Base-by-base conservation (phyloP, 2,329 filamentous ascomycete species). In the Ophiostoma sp. region DNA sequence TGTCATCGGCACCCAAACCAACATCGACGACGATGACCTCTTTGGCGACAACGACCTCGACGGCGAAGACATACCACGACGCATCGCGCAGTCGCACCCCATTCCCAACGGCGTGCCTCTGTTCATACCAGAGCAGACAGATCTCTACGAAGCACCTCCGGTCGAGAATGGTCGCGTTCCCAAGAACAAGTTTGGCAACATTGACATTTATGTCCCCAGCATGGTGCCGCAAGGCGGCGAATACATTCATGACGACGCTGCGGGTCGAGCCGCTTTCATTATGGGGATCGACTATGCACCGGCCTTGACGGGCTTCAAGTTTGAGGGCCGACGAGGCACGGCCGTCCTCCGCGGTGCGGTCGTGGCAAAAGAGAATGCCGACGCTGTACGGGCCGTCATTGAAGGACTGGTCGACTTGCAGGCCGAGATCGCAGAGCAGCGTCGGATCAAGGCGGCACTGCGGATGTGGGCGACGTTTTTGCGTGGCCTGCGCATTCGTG, bases 131-230 rank as follows among this genome's bases (percentile, higher is more conserved):
- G 83, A 86, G 8, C 87, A 92, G 74, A 92, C 94, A 0, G 85
- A 89, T 14, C 70, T 88, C 0, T 98, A 96, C 77, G 78, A 85
- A 12, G 86, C 94, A 0, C 90, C 92, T 0, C 89, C 92, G 0
- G 88, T 98, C 1, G 81, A 90, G 3, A 79, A 87, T 66, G 93
- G 93, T 0, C 81, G 83, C 12, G 84, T 98, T 1, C 94, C 95
- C 0, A 94, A 92, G 78, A 99, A 99, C 75, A 88, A 89, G 18
- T 99, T 92, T 77, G 93, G 93, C 11, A 99, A 99, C 75, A 89
- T 98, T 69, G 95, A 98, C 74, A 85, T 96, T 52, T 98, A 94
- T 76, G 93, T 97, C 11, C 89, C 92, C 0, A 92, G 87, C 71
- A 98, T 99, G 95, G 83, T 98, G 0, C 95, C 95, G 0, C 78